Conservation (phyloP, 1,284 basidiomycete genomes). For the Naganishia sp. region DNA sequence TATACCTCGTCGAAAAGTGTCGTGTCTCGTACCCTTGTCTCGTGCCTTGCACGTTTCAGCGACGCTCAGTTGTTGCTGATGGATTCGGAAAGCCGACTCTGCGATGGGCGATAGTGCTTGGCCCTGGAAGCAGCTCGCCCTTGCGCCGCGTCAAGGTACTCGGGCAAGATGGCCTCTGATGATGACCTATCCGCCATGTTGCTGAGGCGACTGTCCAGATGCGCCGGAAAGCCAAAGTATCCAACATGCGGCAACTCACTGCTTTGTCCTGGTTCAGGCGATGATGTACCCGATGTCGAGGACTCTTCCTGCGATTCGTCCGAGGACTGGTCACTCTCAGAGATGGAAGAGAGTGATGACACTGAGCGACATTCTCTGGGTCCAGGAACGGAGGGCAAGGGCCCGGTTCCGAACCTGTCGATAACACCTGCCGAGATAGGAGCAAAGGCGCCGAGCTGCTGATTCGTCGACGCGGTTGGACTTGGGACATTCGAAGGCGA, state of each 20-base stretch:
- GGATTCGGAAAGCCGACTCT: constrained; percentile 6
- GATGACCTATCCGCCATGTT: constrained; percentile 1
- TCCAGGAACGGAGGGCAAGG: not conserved
- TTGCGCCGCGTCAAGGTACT: constrained; percentile 15
- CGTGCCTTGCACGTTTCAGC: not conserved
- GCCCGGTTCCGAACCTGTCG: not conserved
- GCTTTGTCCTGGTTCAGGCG: not conserved
- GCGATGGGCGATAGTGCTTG: constrained; percentile 8
- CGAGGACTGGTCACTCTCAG: constrained; percentile 4
- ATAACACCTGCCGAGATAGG: not conserved
- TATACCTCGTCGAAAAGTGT: too few relatives aligned
- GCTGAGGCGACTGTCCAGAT: constrained; percentile 1
- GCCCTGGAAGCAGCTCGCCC: not conserved
- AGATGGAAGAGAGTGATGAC: constrained; percentile 10
- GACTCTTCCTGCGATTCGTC: constrained; percentile 6
- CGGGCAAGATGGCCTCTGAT: constrained; percentile 11
- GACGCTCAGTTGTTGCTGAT: not conserved
- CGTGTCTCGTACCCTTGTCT: too few relatives aligned
- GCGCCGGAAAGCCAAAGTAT: not conserved
- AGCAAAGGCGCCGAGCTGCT: not conserved
- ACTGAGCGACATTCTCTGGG: constrained; percentile 10
- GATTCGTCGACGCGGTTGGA: not conserved
- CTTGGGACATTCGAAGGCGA: not conserved
- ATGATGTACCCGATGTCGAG: not conserved
- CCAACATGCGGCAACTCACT: not conserved